These are phyloP conservation scores for Anacardium occidentale DNA, from an alignment of 345 rosid genomes.

Conservation along the genomic window DNA sequence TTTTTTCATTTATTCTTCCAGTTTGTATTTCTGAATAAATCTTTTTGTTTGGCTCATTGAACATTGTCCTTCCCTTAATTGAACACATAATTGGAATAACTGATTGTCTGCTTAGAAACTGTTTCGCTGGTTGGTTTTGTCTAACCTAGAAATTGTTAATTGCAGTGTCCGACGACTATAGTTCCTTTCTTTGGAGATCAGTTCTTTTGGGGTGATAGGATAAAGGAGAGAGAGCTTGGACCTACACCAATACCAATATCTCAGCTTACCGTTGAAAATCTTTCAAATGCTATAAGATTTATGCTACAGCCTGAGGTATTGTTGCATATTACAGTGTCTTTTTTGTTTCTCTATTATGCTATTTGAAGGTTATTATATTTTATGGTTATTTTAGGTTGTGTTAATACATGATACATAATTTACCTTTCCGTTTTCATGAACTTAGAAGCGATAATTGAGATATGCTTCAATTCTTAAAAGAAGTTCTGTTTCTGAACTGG, in stretches of 20 bases:
- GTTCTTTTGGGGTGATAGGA: conserved; percentile 94
- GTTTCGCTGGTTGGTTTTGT: neutral
- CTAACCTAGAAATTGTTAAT: conserved; percentile 19
- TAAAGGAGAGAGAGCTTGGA: conserved; percentile 69
- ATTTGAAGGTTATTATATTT: neutral
- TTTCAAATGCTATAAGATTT: conserved; percentile 69
- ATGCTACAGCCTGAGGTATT: conserved; percentile 97
- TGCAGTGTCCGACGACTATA: conserved; percentile 95
- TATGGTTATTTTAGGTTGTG: too few species aligned
- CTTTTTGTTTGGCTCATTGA: neutral
- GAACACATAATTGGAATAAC: neutral
- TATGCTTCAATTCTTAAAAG: neutral
- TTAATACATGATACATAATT: neutral
- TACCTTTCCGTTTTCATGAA: neutral
- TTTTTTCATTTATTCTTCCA: neutral
- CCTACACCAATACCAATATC: conserved; percentile 84
- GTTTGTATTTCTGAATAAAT: conserved; percentile 2
- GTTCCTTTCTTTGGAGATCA: conserved; percentile 99
- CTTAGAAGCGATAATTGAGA: neutral
- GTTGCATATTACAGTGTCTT: neutral
- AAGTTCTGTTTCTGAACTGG: neutral
- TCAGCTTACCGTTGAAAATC: conserved; percentile 73
- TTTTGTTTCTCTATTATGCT: neutral
- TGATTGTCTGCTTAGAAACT: neutral
- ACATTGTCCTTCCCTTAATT: neutral